Base-by-base conservation (phyloP, 176 grass and related monocot species). In the Bolboschoenus planiculmis region DNA sequence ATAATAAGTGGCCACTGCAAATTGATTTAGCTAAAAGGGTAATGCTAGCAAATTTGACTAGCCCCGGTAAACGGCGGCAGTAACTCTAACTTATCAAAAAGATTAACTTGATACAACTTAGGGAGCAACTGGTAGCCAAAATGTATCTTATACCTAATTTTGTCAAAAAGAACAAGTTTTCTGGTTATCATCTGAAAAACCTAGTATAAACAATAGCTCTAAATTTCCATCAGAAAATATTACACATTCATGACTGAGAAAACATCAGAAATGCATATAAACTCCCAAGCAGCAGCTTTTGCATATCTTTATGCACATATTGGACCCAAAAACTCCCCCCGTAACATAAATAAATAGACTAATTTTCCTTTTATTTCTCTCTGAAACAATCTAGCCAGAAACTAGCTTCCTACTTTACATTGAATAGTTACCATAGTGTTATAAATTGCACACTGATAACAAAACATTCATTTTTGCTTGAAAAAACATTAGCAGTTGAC, bases 321-420 rank as follows among this genome's bases (percentile, higher is more conserved):
- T 68, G 6, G 0, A 40, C 63, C 34, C 20, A 68, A 68, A 68
- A 40, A 7, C 34, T 40, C 21, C 16, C 7, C 21, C 33, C 7
- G 39, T 20, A 68, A 68, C 63, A 68, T 68, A 68, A 68, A 68
- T 7, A 68, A 66, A 68, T 67, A 40, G 34, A 40, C 64, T n/a
- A 68, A 39, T 39, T 68, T 40, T 39, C 30, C 6, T 31, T 68
- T 68, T 16, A 68, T 68, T 66, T 66, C 16, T 66, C 63, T 66
- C 4, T 37, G 4, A 66, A 37, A 18, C n/a, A n/a, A 21, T 68
- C 34, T 21, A 39, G 34, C 33, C 63, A 68, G 18, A 68, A 66
- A 31, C 18, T 31, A 68, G 34, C 16, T 39, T 39, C 18, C 34
- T 67, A 21, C 64, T 67, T 67, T 37, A 67, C 64, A 67, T 39